Evolutionary conservation across 768 basidiomycete genomes (phyloP).

Genomic region (Termitomyces heimii): DNA sequence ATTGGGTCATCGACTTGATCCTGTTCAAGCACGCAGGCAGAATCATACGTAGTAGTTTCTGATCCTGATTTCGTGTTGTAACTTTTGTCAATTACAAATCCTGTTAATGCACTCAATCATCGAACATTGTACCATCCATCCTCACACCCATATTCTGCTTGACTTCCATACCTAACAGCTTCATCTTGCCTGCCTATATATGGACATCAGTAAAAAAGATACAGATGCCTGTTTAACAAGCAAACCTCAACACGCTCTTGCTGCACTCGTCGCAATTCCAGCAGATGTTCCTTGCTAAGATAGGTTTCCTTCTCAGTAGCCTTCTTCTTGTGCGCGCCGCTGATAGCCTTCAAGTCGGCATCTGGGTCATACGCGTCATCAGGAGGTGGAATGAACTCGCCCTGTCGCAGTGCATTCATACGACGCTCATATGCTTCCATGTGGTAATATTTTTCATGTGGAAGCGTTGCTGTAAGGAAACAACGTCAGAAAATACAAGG

Average conservation of each 20-base stretch:
- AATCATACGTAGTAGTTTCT: not conserved
- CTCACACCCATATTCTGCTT: slow-evolving; percentile 81
- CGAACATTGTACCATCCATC: slow-evolving; percentile 72
- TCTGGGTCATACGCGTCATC: slow-evolving; percentile 77
- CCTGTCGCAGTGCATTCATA: slow-evolving; percentile 81
- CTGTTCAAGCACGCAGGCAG: not conserved
- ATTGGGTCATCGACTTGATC: not conserved
- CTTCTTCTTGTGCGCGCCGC: slow-evolving; percentile 64
- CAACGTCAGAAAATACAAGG: not conserved
- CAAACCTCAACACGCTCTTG: slow-evolving; percentile 77
- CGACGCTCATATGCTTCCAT: slow-evolving; percentile 80
- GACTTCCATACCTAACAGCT: slow-evolving; percentile 82
- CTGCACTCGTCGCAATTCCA: slow-evolving; percentile 79
- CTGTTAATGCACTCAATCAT: slow-evolving; percentile 24
- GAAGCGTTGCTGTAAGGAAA: slow-evolving; percentile 66
- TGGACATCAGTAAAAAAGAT: not conserved
- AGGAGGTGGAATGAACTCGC: slow-evolving; percentile 70
- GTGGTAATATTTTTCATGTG: slow-evolving; percentile 94
- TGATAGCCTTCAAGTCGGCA: slow-evolving; percentile 77
- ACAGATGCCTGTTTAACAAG: not conserved
- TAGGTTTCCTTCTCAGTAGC: slow-evolving; percentile 64
- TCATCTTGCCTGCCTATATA: slow-evolving; percentile 71
- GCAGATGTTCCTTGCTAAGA: slow-evolving; percentile 71
- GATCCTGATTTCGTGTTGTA: not conserved
- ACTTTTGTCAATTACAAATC: not conserved